A percentile compares a stretch with the other conserved stretches of the same genome.
Evolutionary conservation across 2,329 filamentous ascomycete genomes (phyloP).

Genomic region (Diaporthe vexans): DNA sequence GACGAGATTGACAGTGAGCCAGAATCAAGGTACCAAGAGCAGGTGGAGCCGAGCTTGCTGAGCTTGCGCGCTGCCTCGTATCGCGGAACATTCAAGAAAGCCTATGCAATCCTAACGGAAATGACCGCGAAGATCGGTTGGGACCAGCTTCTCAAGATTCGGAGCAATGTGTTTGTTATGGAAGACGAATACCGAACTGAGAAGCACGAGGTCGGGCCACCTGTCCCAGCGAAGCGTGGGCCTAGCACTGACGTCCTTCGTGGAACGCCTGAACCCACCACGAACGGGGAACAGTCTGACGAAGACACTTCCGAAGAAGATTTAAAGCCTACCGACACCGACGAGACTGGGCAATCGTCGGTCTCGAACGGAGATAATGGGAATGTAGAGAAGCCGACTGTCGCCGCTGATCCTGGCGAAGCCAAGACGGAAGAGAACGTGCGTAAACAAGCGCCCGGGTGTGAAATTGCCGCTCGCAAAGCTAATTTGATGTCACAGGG

Average conservation of each 20-base stretch:
- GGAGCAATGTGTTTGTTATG: slow-evolving; percentile 99
- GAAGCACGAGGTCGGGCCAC: slow-evolving; percentile 73
- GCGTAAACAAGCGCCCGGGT: slow-evolving; percentile 48
- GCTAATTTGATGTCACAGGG: slow-evolving; percentile 58
- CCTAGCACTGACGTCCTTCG: slow-evolving; percentile 85
- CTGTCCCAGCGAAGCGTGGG: slow-evolving; percentile 71
- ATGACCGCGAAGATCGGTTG: slow-evolving; percentile 97
- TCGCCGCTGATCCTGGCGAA: slow-evolving; percentile 82
- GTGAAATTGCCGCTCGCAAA: slow-evolving; percentile 43
- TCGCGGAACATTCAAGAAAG: slow-evolving; percentile 95
- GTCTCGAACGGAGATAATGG: slow-evolving; percentile 55
- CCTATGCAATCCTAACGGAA: slow-evolving; percentile 93
- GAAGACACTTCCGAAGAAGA: slow-evolving; percentile 48
- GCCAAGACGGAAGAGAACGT: slow-evolving; percentile 84
- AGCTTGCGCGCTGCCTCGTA: slow-evolving; percentile 91
- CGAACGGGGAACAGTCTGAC: slow-evolving; percentile 59
- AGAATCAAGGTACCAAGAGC: slow-evolving; percentile 83
- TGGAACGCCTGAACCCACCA: slow-evolving; percentile 74
- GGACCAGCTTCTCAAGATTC: slow-evolving; percentile 94
- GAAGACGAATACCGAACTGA: slow-evolving; percentile 97
- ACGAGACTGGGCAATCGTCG: slow-evolving; percentile 48
- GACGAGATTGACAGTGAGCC: slow-evolving; percentile 97
- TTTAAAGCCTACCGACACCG: slow-evolving; percentile 44
- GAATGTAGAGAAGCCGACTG: slow-evolving; percentile 81
- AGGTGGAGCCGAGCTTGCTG: slow-evolving; percentile 87